Evolutionary conservation across 1,284 basidiomycete genomes (phyloP), one percentile per base, ranked within the genome.

Genomic region (Anthracocystis panici-leucophaei): DNA sequence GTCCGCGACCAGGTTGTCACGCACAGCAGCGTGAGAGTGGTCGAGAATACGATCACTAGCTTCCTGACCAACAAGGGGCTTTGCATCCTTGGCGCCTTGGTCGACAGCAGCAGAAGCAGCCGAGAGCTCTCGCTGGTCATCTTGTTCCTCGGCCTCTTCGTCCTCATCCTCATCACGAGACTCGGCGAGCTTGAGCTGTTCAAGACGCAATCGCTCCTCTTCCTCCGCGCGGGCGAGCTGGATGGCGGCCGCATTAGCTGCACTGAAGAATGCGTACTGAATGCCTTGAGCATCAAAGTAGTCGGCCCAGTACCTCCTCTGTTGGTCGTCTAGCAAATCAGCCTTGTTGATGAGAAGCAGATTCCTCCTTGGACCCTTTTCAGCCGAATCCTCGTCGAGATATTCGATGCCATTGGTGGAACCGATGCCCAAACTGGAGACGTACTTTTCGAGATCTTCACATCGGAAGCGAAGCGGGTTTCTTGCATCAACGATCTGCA

Each of bases 321-420:
- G 97, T 64, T 91, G 89, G 8, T 89, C 88, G 16, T 94, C 97
- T 72, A 99, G 87, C 54, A 99, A 87, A 87, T 99, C 97, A 3
- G 96, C 91, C 87, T 99, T 99, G 87, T 99, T 99, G 86, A 99
- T 93, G 59, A 99, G 88, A 44, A 99, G 86, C 79, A 99, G 86
- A 79, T 89, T 93, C 82, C 88, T 90, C 80, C 95, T 86, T 11
- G 91, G 91, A 7, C 78, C 80, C 52, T 69, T 58, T 33, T 89
- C 85, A 14, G 91, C 91, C 81, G 92, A 93, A 0, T 92, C 90
- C 81, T 91, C 93, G 58, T 88, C 86, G 1, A 97, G 92, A 83
- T 97, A 98, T 3, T 88, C 87, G 79, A 97, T 95, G 49, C 98
- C 87, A 87, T 98, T 95, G 78, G 94, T 92, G 75, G 94, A 96